Base-by-base conservation (phyloP, 768 basidiomycete genomes). In the Tricholomella constricta region DNA sequence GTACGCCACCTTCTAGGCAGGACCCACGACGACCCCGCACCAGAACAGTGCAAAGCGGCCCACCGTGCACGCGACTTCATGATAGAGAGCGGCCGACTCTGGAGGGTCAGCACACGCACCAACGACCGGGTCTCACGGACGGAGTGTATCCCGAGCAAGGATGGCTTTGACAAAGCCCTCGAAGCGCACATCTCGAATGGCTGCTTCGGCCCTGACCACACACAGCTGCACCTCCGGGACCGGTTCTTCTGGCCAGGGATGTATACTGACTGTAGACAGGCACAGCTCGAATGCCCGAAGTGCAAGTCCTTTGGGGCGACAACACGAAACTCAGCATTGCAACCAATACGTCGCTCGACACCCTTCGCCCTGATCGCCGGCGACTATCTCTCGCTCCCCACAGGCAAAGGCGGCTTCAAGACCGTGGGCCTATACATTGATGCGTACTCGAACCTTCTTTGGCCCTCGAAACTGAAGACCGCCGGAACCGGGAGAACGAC, bases 361-460 rank as follows among this genome's bases (percentile, higher is more conserved):
- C 75, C 72, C 4, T 74, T 73, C 53, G 63, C 73, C 43, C 59
- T 75, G 5, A n/a, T 74, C 19, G 71, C 71, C 0, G 62, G n/a
- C n/a, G n/a, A n/a, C n/a, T n/a, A n/a, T n/a, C n/a, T n/a, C n/a
- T n/a, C n/a, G n/a, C n/a, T n/a, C n/a, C n/a, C n/a, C n/a, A n/a
- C n/a, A n/a, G n/a, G n/a, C n/a, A n/a, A n/a, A n/a, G n/a, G n/a
- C n/a, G 67, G 72, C 0, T 70, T 57, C 45, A 60, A 65, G 15
- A 52, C 29, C 2, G 29, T 47, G 6, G 43, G 52, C n/a, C 45
- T 53, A 12, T 53, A 53, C n/a, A 22, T 76, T 1, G 73, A 76
- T 51, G 59, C 52, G 4, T 71, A 44, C 46, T 63, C 67, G 1
- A 65, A 65, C 29, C 62, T 59, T 9, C 55, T 65, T 0, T 74